Percentiles rank a stretch among this genome's conserved stretches.
phyloP scores from a whole-genome alignment of 2,329 filamentous ascomycete genomes.

The Onygenales sp. region DNA sequence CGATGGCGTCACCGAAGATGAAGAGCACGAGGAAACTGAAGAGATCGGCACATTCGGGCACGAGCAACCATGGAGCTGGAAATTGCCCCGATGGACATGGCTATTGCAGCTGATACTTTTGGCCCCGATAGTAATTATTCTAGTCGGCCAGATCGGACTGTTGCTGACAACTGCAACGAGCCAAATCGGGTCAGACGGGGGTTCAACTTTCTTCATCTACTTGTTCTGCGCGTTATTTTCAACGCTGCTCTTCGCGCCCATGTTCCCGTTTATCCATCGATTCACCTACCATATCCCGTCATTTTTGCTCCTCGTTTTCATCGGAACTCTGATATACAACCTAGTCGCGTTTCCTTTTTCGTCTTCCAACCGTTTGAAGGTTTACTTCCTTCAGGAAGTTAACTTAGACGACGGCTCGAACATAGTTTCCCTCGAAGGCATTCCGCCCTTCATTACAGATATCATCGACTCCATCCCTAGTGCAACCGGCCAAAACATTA shows the following conservation, averaged over 20 bases:
- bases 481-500: constrained; percentile 51
- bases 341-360: constrained; percentile 84
- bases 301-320: constrained; percentile 63
- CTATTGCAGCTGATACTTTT: constrained; percentile 73
- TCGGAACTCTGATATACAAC: constrained; percentile 75
- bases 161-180: constrained; percentile 61
- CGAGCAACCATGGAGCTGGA: constrained; percentile 79
- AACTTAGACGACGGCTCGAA: constrained; percentile 67
- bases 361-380: constrained; percentile 65
- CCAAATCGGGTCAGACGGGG: constrained; percentile 81
- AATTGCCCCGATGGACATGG: constrained; percentile 78
- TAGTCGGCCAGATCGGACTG: constrained; percentile 68
- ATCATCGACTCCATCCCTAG: constrained; percentile 64
- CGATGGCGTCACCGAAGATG: constrained; percentile 18
- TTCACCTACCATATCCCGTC: constrained; percentile 73
- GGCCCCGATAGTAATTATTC: constrained; percentile 65
- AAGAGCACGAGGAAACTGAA: constrained; percentile 18
- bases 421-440: constrained; percentile 57
- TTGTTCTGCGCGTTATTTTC: constrained; percentile 58
- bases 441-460: constrained; percentile 56
- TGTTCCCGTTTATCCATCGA: constrained; percentile 78
- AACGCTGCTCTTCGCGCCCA: constrained; percentile 63
- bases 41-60: constrained; percentile 46
- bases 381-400: constrained; percentile 75
- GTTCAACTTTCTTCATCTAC: constrained; percentile 61